Conservation (phyloP, 495 filamentous ascomycete genomes). For the Cladorrhinum samala region DNA sequence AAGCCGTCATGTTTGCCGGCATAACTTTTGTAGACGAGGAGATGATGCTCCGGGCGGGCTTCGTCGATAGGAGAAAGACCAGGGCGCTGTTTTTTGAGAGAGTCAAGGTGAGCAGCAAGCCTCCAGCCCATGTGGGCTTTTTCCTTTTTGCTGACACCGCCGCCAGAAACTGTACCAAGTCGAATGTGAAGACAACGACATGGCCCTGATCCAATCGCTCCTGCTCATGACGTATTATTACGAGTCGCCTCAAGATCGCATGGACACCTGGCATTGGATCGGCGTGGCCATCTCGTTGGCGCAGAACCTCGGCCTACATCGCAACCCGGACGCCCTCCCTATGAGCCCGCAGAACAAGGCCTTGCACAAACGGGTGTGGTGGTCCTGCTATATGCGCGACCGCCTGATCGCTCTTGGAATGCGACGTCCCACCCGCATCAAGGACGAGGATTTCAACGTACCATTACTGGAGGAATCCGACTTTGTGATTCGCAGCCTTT, state of each 20-base stretch:
- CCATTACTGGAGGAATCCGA: slow-evolving; percentile 78
- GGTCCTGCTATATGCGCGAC: slow-evolving; percentile 89
- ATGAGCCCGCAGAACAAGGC: slow-evolving; percentile 65
- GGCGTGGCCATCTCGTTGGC: slow-evolving; percentile 76
- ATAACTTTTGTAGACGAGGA: slow-evolving; percentile 71
- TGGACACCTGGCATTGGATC: slow-evolving; percentile 92
- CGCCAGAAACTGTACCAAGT: slow-evolving; percentile 64
- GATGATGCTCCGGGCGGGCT: slow-evolving; percentile 63
- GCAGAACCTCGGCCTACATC: slow-evolving; percentile 77
- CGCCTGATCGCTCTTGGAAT: slow-evolving; percentile 83
- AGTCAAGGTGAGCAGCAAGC: slow-evolving; percentile 54
- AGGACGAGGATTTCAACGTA: slow-evolving; percentile 83
- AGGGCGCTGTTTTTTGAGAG: slow-evolving; percentile 75
- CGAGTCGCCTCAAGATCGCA: slow-evolving; percentile 82
- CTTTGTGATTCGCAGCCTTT: slow-evolving; percentile 67
- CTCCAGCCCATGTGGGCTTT: background rate
- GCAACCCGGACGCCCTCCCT: slow-evolving; percentile 64
- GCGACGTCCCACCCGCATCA: slow-evolving; percentile 81
- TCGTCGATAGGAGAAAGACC: slow-evolving; percentile 61
- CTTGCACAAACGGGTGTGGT: slow-evolving; percentile 90
- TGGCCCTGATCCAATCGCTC: slow-evolving; percentile 75
- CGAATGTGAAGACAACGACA: slow-evolving; percentile 76
- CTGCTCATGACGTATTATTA: slow-evolving; percentile 90
- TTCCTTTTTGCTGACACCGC: background rate
- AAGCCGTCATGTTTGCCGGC: slow-evolving; percentile 77